phyloP scores from a whole-genome alignment of 208 protist species.

The Novymonas esmeraldas region DNA sequence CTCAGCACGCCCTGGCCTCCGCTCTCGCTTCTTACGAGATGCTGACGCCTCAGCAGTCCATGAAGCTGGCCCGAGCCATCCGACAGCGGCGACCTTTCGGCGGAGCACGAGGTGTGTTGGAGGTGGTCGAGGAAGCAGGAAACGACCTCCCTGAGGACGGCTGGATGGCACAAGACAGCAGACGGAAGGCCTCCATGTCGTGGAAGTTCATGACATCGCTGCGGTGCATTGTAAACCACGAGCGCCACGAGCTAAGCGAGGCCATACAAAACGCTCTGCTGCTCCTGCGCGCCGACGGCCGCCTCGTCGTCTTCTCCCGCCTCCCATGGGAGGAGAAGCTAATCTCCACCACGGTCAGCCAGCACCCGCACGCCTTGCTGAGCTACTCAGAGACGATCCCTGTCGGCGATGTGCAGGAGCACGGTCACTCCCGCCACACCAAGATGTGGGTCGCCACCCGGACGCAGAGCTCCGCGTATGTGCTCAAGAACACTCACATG shows the following conservation, averaged over 20 bases:
- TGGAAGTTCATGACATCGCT: slow-evolving; percentile 84
- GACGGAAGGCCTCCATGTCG: slow-evolving; percentile 80
- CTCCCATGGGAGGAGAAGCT: slow-evolving; percentile 84
- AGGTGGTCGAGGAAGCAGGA: slow-evolving; percentile 61
- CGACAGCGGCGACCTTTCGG: slow-evolving; percentile 62
- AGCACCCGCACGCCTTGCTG: slow-evolving; percentile 82
- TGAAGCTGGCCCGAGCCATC: slow-evolving; percentile 82
- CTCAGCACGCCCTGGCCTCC: slow-evolving; percentile 59
- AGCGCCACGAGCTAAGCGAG: slow-evolving; percentile 70
- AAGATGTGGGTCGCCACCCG: slow-evolving; percentile 84
- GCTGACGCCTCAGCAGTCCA: slow-evolving; percentile 73
- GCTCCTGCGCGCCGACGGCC: slow-evolving; percentile 70
- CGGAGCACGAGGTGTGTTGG: slow-evolving; percentile 45
- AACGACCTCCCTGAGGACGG: slow-evolving; percentile 74
- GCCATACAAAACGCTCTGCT: slow-evolving; percentile 70
- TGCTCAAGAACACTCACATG: slow-evolving; percentile 64
- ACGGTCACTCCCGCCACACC: slow-evolving; percentile 79
- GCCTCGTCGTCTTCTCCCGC: slow-evolving; percentile 77
- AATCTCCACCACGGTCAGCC: slow-evolving; percentile 48
- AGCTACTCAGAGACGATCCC: slow-evolving; percentile 69
- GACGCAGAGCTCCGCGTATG: slow-evolving; percentile 56
- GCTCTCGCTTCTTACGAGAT: slow-evolving; percentile 64
- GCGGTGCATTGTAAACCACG: slow-evolving; percentile 85
- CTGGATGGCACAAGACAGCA: slow-evolving; percentile 64
- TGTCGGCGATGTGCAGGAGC: slow-evolving; percentile 59